These are phyloP conservation scores for Epichloe sibirici DNA, from an alignment of 2,329 filamentous ascomycete genomes.

Conservation along the genomic window DNA sequence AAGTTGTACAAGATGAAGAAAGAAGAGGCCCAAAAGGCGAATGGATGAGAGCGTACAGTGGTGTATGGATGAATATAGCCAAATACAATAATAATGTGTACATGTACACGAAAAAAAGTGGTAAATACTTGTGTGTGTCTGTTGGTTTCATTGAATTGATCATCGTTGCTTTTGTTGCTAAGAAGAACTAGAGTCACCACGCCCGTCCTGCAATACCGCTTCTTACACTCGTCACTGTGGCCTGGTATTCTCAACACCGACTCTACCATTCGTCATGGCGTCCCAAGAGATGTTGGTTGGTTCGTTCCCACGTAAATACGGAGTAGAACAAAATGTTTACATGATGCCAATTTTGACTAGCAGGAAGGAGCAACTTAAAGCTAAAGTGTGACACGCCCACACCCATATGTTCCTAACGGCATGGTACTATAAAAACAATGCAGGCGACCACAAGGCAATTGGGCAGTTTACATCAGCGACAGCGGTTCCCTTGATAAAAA, in stretches of 20 bases:
- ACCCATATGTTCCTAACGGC: too few species aligned
- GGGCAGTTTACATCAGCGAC: too few species aligned
- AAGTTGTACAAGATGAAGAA: slow-evolving; percentile 37
- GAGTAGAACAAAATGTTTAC: too few species aligned
- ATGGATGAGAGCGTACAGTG: neutral
- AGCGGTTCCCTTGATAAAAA: too few species aligned
- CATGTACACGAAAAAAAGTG: neutral
- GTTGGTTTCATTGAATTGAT: neutral
- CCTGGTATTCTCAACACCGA: neutral
- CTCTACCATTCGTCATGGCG: too few species aligned
- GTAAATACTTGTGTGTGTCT: neutral
- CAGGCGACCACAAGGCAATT: too few species aligned
- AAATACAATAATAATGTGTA: neutral
- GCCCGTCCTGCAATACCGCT: neutral
- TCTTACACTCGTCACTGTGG: neutral
- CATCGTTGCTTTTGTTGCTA: neutral
- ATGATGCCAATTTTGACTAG: too few species aligned
- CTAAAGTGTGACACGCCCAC: too few species aligned
- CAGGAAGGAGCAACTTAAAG: too few species aligned
- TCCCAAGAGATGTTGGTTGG: too few species aligned
- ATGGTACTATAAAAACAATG: too few species aligned
- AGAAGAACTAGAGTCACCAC: neutral
- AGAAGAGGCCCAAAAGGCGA: slow-evolving; percentile 4
- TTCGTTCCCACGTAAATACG: too few species aligned
- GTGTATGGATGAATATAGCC: neutral